These are phyloP conservation scores for Trametes sanguinea DNA, from an alignment of 768 basidiomycete genomes.

Conservation along the genomic window DNA sequence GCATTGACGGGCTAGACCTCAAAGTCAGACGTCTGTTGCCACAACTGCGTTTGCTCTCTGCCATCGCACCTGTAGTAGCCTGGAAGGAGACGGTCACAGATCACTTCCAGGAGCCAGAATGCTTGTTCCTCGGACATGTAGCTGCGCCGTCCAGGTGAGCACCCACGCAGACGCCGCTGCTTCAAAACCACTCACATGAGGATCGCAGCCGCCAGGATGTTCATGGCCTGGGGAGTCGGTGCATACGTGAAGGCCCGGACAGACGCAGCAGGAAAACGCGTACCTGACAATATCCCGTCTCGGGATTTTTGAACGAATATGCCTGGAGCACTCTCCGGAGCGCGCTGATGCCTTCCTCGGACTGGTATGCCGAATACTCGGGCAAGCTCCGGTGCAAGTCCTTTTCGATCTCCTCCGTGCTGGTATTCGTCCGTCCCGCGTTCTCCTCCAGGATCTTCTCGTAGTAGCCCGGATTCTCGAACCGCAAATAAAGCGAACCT, in stretches of 20 bases:
- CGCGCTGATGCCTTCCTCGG: constrained; percentile 80
- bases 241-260: neutral
- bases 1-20: constrained; percentile 84
- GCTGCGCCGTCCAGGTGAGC: constrained; percentile 44
- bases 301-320: constrained; percentile 94
- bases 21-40: neutral
- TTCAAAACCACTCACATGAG: constrained; percentile 61
- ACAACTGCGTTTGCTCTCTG: neutral
- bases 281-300: constrained; percentile 93
- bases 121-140: constrained; percentile 99
- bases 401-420: constrained; percentile 99
- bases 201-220: constrained; percentile 94
- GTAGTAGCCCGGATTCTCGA: constrained; percentile 83
- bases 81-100: constrained; percentile 92
- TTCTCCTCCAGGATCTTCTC: constrained; percentile 73
- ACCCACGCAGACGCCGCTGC: neutral
- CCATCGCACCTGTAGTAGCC: constrained; percentile 88
- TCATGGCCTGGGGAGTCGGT: constrained; percentile 73
- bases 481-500: constrained; percentile 90
- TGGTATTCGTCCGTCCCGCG: constrained; percentile 75
- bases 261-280: constrained; percentile 15
- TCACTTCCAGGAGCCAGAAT: constrained; percentile 94
- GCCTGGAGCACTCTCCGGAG: constrained; percentile 91
- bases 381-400: constrained; percentile 95
- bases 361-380: constrained; percentile 96